These are phyloP conservation scores for Trapa incisa DNA, from an alignment of 345 rosid species.

Conservation along the genomic window DNA sequence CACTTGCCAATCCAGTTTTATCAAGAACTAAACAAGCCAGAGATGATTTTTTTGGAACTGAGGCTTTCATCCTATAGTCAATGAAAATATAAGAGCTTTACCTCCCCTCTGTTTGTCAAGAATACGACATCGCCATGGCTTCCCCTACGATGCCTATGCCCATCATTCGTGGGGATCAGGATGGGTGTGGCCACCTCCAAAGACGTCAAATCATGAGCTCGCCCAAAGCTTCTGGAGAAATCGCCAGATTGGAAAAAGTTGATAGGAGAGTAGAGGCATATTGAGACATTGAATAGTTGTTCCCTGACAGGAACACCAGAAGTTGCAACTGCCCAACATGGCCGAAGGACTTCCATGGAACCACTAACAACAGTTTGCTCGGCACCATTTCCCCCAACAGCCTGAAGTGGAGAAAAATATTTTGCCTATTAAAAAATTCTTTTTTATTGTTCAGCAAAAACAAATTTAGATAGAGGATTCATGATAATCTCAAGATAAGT, in stretches of 20 bases:
- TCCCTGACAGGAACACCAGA: slow-evolving; percentile 92
- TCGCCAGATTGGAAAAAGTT: slow-evolving; percentile 72
- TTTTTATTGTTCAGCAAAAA: too few species aligned
- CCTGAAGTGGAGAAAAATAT: slow-evolving; percentile 30
- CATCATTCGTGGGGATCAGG: slow-evolving; percentile 75
- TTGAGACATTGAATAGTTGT: slow-evolving; percentile 89
- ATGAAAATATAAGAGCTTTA: slow-evolving; percentile 18
- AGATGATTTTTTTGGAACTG: too few species aligned
- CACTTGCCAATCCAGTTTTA: background rate
- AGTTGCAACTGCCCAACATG: slow-evolving; percentile 86
- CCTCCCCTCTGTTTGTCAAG: slow-evolving; percentile 97
- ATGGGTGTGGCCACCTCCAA: slow-evolving; percentile 94
- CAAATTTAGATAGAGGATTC: background rate
- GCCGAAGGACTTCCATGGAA: slow-evolving; percentile 40
- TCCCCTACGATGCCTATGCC: slow-evolving; percentile 68
- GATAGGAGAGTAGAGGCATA: slow-evolving; percentile 73
- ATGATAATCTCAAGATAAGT: background rate
- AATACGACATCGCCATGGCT: slow-evolving; percentile 89
- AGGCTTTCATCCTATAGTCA: too few species aligned
- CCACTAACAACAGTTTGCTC: slow-evolving; percentile 40
- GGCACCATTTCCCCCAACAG: slow-evolving; percentile 81
- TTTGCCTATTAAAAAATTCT: background rate
- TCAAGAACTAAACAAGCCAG: background rate
- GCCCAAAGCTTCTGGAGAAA: slow-evolving; percentile 52
- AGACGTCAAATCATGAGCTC: slow-evolving; percentile 41